Evolutionary conservation across 352 stramenopile species (phyloP).

Genomic region (Globisporangium cylindrosporum): DNA sequence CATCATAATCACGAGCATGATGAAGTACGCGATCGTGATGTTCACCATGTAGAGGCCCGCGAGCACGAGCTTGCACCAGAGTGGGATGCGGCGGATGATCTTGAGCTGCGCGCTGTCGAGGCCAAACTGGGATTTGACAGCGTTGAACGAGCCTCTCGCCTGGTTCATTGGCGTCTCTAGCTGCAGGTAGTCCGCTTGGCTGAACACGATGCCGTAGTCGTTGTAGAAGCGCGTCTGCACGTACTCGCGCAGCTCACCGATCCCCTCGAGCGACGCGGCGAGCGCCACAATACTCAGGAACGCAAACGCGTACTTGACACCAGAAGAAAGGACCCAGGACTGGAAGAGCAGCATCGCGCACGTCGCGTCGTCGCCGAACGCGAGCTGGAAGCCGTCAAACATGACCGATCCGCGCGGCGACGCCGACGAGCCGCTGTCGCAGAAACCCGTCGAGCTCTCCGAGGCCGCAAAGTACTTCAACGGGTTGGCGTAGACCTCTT

Average conservation of each 20-base stretch:
- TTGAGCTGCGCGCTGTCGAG: slow-evolving; percentile 25
- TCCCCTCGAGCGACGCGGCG: slow-evolving; percentile 61
- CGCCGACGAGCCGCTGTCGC: slow-evolving; percentile 37
- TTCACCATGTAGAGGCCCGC: slow-evolving; percentile 74
- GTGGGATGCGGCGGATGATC: slow-evolving; percentile 53
- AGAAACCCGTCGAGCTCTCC: slow-evolving; percentile 42
- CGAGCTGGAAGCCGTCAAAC: slow-evolving; percentile 82
- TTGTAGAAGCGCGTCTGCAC: slow-evolving; percentile 45
- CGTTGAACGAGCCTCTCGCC: slow-evolving; percentile 17
- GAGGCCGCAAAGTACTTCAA: slow-evolving; percentile 37
- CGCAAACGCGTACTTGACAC: slow-evolving; percentile 72
- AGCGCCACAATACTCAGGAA: slow-evolving; percentile 71
- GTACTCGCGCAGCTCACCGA: slow-evolving; percentile 52
- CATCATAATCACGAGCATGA: slow-evolving; percentile 88
- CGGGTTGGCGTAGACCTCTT: slow-evolving; percentile 51
- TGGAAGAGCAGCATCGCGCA: slow-evolving; percentile 81
- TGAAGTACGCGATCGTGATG: slow-evolving; percentile 72
- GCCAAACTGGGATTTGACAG: slow-evolving; percentile 22
- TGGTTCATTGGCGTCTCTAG: slow-evolving; percentile 34
- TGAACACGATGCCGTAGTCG: slow-evolving; percentile 54
- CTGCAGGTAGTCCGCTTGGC: slow-evolving; percentile 51
- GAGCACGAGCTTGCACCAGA: slow-evolving; percentile 66
- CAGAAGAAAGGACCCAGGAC: slow-evolving; percentile 63
- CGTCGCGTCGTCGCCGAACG: slow-evolving; percentile 50
- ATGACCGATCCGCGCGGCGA: slow-evolving; percentile 63